phyloP scores from a whole-genome alignment of 371 early-diverging fungal genomes.

The Modicella reniformis region DNA sequence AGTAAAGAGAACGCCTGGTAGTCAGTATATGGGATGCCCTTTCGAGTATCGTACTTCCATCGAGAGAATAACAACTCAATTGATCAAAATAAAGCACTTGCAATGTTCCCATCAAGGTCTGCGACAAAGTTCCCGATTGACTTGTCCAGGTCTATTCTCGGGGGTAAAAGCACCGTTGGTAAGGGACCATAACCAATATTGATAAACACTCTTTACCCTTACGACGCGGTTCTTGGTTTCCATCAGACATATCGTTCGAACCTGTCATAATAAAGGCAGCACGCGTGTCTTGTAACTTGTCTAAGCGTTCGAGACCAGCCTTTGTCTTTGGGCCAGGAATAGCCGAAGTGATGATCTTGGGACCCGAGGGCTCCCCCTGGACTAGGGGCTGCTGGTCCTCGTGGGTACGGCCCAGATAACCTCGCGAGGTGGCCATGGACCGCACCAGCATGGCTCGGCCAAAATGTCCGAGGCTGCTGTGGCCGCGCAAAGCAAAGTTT shows the following conservation, averaged over 20 bases:
- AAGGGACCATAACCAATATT: too few relatives aligned
- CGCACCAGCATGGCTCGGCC: slow-evolving; percentile 7
- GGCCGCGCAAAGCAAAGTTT: not conserved
- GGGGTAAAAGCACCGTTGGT: not conserved
- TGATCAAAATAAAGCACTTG: slow-evolving; percentile 25
- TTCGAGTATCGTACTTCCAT: not conserved
- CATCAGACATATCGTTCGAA: not conserved
- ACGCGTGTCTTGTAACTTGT: slow-evolving; percentile 46
- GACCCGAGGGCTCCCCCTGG: slow-evolving; percentile 43
- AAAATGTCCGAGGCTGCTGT: slow-evolving; percentile 15
- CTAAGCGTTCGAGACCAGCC: slow-evolving; percentile 34
- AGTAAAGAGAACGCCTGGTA: not conserved
- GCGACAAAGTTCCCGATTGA: slow-evolving; percentile 81
- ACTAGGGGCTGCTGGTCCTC: slow-evolving; percentile 38
- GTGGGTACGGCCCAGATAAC: slow-evolving; percentile 26
- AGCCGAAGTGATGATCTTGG: slow-evolving; percentile 23
- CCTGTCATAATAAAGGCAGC: slow-evolving; percentile 55
- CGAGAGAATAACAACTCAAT: too few relatives aligned
- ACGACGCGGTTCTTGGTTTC: not conserved
- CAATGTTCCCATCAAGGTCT: slow-evolving; percentile 78
- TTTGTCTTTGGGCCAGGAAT: slow-evolving; percentile 45
- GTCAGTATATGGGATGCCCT: not conserved
- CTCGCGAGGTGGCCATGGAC: slow-evolving; percentile 19
- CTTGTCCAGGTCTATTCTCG: slow-evolving; percentile 64
- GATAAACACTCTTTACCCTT: not conserved